Percentiles rank a stretch among this genome's conserved stretches.
These are phyloP conservation scores for Dissophora globulifera DNA, from an alignment of 192 early-diverging fungal genomes.

Conservation along the genomic window DNA sequence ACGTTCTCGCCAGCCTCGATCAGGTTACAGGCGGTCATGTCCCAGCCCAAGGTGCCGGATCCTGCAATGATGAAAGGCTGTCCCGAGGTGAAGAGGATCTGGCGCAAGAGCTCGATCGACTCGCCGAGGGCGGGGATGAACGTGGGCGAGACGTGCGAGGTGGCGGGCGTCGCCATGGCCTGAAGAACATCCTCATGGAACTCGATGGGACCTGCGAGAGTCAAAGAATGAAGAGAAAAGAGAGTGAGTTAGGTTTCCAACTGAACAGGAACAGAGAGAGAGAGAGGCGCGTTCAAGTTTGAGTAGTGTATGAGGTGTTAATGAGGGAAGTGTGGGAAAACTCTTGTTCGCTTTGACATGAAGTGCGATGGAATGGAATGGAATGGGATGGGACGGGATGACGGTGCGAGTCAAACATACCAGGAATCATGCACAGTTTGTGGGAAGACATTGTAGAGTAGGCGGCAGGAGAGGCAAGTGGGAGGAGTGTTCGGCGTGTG, in stretches of 20 bases:
- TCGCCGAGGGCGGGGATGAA: slow-evolving; percentile 92
- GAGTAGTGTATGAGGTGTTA: neutral
- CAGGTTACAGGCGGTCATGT: slow-evolving; percentile 92
- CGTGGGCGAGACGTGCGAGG: slow-evolving; percentile 89
- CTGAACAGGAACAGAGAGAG: no score
- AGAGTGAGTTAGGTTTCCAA: neutral
- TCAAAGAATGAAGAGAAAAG: neutral
- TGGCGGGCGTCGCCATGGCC: slow-evolving; percentile 90
- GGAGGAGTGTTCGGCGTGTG: slow-evolving; percentile 1
- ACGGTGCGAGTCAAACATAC: slow-evolving; percentile 54
- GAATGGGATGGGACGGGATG: neutral
- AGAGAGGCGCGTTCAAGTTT: neutral
- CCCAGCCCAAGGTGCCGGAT: slow-evolving; percentile 98
- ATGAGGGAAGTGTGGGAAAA: no score
- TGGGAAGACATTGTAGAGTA: slow-evolving; percentile 57
- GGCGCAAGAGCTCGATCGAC: slow-evolving; percentile 83
- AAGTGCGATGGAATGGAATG: neutral
- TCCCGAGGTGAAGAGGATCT: slow-evolving; percentile 82
- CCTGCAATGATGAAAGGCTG: slow-evolving; percentile 97
- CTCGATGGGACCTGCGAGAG: slow-evolving; percentile 85
- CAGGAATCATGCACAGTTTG: slow-evolving; percentile 96
- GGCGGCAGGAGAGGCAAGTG: slow-evolving; percentile 12
- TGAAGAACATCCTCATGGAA: slow-evolving; percentile 87
- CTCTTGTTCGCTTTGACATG: no score
- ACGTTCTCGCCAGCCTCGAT: slow-evolving; percentile 89